Conservation (phyloP, 306 rosid genomes). For the Benincasa hispida region DNA sequence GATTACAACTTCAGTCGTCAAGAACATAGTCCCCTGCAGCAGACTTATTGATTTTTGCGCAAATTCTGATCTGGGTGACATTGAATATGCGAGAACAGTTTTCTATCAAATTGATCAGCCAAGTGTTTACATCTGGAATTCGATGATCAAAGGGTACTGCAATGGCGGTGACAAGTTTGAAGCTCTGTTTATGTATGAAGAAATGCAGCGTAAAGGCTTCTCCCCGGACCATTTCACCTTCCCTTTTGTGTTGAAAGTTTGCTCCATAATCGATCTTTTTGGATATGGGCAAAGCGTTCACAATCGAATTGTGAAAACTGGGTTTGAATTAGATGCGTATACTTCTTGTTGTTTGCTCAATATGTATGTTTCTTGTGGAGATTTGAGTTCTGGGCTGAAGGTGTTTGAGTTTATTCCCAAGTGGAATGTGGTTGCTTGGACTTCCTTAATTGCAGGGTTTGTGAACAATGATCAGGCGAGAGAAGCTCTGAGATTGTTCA, state of each 20-base stretch:
- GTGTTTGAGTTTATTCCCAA: slow-evolving; percentile 55
- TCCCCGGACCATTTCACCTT: slow-evolving; percentile 59
- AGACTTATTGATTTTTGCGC: slow-evolving; percentile 54
- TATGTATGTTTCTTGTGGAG: slow-evolving; percentile 39
- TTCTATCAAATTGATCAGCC: slow-evolving; percentile 38
- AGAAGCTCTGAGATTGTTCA: slow-evolving; percentile 37
- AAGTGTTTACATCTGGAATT: slow-evolving; percentile 59
- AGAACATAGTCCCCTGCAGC: slow-evolving; percentile 38
- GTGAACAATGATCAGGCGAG: slow-evolving; percentile 18
- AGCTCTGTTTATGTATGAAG: slow-evolving; percentile 31
- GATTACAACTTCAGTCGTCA: slow-evolving; percentile 35
- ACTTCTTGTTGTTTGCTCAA: slow-evolving; percentile 44
- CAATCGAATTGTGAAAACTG: slow-evolving; percentile 38
- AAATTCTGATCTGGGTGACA: slow-evolving; percentile 35
- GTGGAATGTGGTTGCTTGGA: slow-evolving; percentile 76
- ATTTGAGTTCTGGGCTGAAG: slow-evolving; percentile 24
- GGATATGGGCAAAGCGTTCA: slow-evolving; percentile 45
- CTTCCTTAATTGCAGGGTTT: slow-evolving; percentile 56
- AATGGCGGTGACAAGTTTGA: slow-evolving; percentile 27
- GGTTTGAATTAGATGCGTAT: slow-evolving; percentile 42
- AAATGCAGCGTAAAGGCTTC: slow-evolving; percentile 44
- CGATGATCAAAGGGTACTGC: slow-evolving; percentile 56
- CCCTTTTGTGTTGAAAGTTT: slow-evolving; percentile 59
- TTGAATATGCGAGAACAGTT: slow-evolving; percentile 35
- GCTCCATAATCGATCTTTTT: slow-evolving; percentile 20